These are phyloP conservation scores for Komagataea norvegica DNA, from an alignment of 1,139 yeast genomes.

Conservation along the genomic window DNA sequence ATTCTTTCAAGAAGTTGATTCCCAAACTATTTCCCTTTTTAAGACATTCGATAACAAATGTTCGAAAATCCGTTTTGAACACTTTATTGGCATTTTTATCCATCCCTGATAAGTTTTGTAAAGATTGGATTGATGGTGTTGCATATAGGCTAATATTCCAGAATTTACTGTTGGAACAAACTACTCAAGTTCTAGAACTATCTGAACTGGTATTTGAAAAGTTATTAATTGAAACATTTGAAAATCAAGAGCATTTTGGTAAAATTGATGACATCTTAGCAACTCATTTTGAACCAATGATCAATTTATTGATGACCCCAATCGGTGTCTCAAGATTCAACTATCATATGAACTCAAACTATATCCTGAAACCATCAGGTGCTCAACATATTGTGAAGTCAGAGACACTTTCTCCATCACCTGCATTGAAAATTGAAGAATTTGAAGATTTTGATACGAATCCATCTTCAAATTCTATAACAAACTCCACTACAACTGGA, in stretches of 20 bases:
- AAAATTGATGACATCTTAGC: constrained; percentile 45
- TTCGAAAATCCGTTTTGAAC: constrained; percentile 80
- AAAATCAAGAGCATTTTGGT: constrained; percentile 30
- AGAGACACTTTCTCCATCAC: constrained; percentile 2
- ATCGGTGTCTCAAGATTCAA: constrained; percentile 89
- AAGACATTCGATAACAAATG: constrained; percentile 90
- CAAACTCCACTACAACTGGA: neutral
- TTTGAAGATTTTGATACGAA: constrained; percentile 14
- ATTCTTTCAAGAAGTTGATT: constrained; percentile 69
- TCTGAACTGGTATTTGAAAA: constrained; percentile 61
- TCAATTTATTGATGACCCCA: constrained; percentile 82
- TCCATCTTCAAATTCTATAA: constrained; percentile 2
- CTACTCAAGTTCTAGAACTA: constrained; percentile 59
- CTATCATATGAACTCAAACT: constrained; percentile 73
- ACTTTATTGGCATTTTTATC: constrained; percentile 75
- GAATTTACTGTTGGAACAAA: constrained; percentile 85
- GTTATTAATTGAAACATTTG: constrained; percentile 46
- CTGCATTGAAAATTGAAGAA: neutral
- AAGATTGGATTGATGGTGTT: constrained; percentile 75
- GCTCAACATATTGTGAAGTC: constrained; percentile 2
- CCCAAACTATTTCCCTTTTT: constrained; percentile 90
- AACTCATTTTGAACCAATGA: constrained; percentile 55
- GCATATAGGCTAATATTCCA: constrained; percentile 76
- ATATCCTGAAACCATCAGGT: constrained; percentile 81
- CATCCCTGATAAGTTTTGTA: constrained; percentile 59